These are phyloP conservation scores for Teratosphaeria destructans DNA, from an alignment of 2,329 filamentous ascomycete species.

Conservation along the genomic window DNA sequence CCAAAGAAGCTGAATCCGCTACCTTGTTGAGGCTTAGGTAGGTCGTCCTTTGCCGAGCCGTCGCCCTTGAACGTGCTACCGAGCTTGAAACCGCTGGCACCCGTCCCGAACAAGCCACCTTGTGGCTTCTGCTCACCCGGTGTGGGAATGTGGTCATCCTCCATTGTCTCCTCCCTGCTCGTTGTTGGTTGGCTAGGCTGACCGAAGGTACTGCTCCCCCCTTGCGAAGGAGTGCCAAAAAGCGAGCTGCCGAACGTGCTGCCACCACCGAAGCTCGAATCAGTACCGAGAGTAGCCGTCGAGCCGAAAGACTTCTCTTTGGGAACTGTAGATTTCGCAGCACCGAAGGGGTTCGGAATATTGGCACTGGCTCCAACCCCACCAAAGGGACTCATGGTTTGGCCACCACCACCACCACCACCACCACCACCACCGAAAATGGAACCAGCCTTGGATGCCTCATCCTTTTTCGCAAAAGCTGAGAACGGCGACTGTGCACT, in stretches of 20 bases:
- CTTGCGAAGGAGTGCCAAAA: constrained; percentile 20
- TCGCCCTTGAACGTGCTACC: constrained; percentile 47
- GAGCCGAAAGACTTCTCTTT: constrained; percentile 9
- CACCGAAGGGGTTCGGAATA: constrained; percentile 8
- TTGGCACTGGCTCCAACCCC: constrained; percentile 1
- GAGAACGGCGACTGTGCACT: constrained; percentile 21
- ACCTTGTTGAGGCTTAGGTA: constrained; percentile 35
- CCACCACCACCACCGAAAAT: constrained; percentile 1
- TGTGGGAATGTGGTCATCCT: constrained; percentile 3
- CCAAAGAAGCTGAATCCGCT: constrained; percentile 22
- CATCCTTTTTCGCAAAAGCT: constrained; percentile 17
- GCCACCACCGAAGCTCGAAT: constrained; percentile 13
- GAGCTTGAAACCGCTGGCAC: constrained; percentile 50
- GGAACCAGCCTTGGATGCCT: constrained; percentile 7
- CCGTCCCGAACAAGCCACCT: constrained; percentile 20
- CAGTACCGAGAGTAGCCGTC: constrained; percentile 15
- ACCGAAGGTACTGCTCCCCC: constrained; percentile 6
- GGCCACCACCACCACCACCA: not conserved
- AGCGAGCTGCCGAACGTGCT: constrained; percentile 6
- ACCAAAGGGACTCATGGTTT: not conserved
- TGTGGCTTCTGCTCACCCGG: constrained; percentile 5
- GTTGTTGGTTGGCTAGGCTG: constrained; percentile 9
- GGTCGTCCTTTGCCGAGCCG: constrained; percentile 41
- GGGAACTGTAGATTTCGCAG: constrained; percentile 6
- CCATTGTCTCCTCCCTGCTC: constrained; percentile 19